phyloP scores from a whole-genome alignment of 1,139 yeast species.

The Arxiozyma slooffiae region DNA sequence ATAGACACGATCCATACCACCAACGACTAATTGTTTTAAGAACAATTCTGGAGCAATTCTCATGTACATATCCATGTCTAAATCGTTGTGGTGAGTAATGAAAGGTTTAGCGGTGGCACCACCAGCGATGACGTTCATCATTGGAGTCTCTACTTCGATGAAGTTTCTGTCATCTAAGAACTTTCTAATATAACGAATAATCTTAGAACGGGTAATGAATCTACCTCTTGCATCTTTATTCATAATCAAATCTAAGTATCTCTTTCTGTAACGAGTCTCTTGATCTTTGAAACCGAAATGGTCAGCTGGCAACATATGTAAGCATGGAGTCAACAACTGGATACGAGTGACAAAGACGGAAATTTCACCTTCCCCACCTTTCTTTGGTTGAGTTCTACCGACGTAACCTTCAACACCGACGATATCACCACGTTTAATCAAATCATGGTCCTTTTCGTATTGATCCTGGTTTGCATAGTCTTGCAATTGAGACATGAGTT shows the following conservation, averaged over 20 bases:
- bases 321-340: constrained; percentile 81
- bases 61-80: constrained; percentile 93
- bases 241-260: constrained; percentile 85
- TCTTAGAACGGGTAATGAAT: constrained; percentile 80
- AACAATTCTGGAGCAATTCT: constrained; percentile 97
- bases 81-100: constrained; percentile 91
- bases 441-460: constrained; percentile 77
- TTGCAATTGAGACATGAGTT: constrained; percentile 94
- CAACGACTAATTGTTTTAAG: constrained; percentile 93
- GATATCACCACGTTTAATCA: constrained; percentile 92
- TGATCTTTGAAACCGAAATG: constrained; percentile 97
- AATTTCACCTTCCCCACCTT: constrained; percentile 97
- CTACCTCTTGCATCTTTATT: constrained; percentile 62
- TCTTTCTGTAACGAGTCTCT: constrained; percentile 94
- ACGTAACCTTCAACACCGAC: constrained; percentile 95
- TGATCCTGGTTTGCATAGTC: constrained; percentile 45
- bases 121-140: constrained; percentile 97
- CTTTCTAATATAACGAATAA: constrained; percentile 76
- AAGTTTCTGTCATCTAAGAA: constrained; percentile 81
- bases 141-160: constrained; percentile 96
- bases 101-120: constrained; percentile 99
- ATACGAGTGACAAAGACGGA: constrained; percentile 81
- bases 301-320: constrained; percentile 97
- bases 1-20: constrained; percentile 96
- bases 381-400: constrained; percentile 92